A percentile compares a stretch with the other conserved stretches of the same genome.
phyloP scores from a whole-genome alignment of 2,329 filamentous ascomycete species.

The Neurospora sp. region DNA sequence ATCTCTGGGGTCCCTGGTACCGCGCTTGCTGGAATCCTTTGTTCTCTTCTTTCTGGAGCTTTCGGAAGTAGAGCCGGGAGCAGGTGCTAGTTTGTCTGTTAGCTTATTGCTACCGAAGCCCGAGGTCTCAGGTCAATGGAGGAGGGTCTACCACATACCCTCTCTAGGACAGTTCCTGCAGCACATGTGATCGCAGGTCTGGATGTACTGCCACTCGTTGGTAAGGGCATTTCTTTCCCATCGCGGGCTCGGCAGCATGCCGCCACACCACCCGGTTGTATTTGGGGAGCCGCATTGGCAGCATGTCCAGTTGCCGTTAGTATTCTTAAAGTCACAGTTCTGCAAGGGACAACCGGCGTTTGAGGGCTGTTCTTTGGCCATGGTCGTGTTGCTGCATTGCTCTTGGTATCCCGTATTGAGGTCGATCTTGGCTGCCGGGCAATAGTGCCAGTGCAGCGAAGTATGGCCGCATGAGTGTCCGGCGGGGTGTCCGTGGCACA shows the following conservation, averaged over 20 bases:
- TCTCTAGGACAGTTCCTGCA: conserved; percentile 38
- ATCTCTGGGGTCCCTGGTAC: conserved; percentile 1
- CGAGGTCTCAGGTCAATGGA: background rate
- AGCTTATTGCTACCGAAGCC: background rate
- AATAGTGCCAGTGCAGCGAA: conserved; percentile 48
- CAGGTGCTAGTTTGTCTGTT: background rate
- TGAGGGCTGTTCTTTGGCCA: conserved; percentile 34
- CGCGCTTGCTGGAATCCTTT: conserved; percentile 8
- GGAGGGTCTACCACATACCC: conserved; percentile 24
- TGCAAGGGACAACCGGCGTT: conserved; percentile 37
- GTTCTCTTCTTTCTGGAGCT: background rate
- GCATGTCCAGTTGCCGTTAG: conserved; percentile 44
- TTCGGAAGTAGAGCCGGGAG: background rate
- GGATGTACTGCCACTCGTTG: conserved; percentile 25
- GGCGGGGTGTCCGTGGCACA: conserved; percentile 47
- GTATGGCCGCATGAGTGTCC: conserved; percentile 43
- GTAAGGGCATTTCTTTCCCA: conserved; percentile 24
- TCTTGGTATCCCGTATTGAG: conserved; percentile 39
- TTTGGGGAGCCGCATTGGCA: conserved; percentile 44
- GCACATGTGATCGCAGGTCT: conserved; percentile 43
- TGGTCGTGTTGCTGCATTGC: conserved; percentile 38
- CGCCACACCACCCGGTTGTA: conserved; percentile 42
- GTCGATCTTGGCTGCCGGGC: conserved; percentile 38
- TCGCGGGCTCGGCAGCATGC: conserved; percentile 21
- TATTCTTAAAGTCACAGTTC: conserved; percentile 40